Evolutionary conservation across 306 rosid genomes (phyloP).

Genomic region (Luffa aegyptiaca): DNA sequence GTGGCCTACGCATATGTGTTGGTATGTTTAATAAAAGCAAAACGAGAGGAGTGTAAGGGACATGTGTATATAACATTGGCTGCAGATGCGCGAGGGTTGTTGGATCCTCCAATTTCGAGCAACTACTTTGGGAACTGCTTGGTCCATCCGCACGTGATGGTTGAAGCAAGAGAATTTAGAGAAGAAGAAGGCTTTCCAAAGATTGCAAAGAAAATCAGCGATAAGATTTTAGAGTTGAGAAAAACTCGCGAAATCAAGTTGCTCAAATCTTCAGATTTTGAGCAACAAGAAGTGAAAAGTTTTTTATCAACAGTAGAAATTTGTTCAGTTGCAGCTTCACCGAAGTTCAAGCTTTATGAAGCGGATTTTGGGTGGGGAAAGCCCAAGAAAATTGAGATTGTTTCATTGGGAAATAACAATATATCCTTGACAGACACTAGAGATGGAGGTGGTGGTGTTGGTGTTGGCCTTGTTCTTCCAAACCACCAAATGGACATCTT

Average conservation of each 20-base stretch:
- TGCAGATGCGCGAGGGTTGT: conserved; percentile 21
- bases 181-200: conserved; percentile 15
- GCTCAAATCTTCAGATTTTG: not conserved
- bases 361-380: not conserved
- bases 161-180: not conserved
- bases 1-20: conserved; percentile 16
- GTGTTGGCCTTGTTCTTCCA: not conserved
- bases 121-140: conserved; percentile 42
- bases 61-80: not conserved
- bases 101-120: not conserved
- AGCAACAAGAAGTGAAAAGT: too few species aligned
- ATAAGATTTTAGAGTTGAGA: not conserved
- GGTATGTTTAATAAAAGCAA: conserved; percentile 21
- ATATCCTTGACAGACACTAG: not conserved
- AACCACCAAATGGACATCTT: not conserved
- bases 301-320: not conserved
- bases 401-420: not conserved
- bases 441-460: not conserved
- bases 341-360: not conserved
- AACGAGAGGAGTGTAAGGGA: not conserved
- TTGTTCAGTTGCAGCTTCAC: not conserved
- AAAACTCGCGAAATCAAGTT: not conserved
- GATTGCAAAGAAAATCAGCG: conserved; percentile 6
- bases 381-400: not conserved
- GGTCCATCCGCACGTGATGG: fast-evolving